Evolutionary conservation across 2,329 filamentous ascomycete genomes (phyloP), one percentile per base, ranked within the genome.

Genomic region (Neonectria sp.): DNA sequence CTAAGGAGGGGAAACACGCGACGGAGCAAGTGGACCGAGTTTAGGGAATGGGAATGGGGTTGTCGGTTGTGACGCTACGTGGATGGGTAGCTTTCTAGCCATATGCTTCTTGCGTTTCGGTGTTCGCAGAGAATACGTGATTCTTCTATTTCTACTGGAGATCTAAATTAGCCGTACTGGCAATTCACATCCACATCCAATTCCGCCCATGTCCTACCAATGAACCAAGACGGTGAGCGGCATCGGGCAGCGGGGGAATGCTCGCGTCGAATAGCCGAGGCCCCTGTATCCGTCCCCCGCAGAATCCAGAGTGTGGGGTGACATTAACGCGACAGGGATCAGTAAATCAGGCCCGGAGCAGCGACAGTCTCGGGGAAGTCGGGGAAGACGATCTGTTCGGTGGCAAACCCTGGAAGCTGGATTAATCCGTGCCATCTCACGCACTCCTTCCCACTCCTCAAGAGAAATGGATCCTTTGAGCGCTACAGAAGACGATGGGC

Each of bases 241-340:
- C 49, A 59, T 64, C 55, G 55, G 62, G 48, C 62, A 64, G 24
- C 62, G 55, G 62, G 31, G n/a, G 24, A 64, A 64, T 59, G 12
- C 27, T 51, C 56, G 55, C 17, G 7, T 37, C 9, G 25, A 15
- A 4, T 21, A 40, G 49, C 62, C 62, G 62, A 64, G 37, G 55
- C 55, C 29, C 24, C n/a, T 31, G 40, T 43, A 2, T 11, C 1
- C 1, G 27, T 55, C 37, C 61, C 55, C 61, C 61, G 55, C 61
- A 55, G 40, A 12, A 37, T 40, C 60, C 7, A 43, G 60, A 52
- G 60, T 63, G 60, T 49, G 60, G 60, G 60, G 60, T 63, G 52
- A 49, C 25, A 17, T 12, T 21, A n/a, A 40, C 37, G 17, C 37
- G 7, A 52, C 33, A 29, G 53, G 59, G 52, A 51, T 57, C n/a